Conservation (phyloP, 2,329 filamentous ascomycete genomes). For the Colletotrichum tropicicola region DNA sequence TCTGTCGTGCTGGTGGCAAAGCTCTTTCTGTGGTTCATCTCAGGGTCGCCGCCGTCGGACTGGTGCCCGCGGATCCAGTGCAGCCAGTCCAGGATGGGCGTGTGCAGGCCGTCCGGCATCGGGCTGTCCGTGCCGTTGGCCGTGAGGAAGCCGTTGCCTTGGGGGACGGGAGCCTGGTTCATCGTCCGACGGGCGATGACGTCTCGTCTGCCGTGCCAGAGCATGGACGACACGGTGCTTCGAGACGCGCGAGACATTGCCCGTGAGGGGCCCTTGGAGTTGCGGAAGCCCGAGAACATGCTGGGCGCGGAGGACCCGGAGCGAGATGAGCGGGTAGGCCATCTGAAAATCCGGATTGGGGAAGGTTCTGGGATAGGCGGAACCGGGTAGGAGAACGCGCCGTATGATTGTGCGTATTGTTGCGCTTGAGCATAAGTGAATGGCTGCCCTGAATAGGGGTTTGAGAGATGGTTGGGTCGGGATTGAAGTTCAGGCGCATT, state of each 20-base stretch:
- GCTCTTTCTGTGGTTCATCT: conserved; percentile 25
- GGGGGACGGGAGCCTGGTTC: not conserved
- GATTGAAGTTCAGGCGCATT: not conserved
- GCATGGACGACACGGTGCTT: conserved; percentile 25
- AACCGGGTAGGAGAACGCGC: not conserved
- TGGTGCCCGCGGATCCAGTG: conserved; percentile 22
- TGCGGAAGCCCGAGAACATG: not conserved
- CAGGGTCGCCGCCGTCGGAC: conserved; percentile 4
- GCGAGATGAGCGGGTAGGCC: conserved; percentile 26
- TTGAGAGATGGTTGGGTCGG: not conserved
- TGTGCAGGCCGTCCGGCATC: not conserved
- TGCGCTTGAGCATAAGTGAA: conserved; percentile 27
- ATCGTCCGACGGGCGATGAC: conserved; percentile 13
- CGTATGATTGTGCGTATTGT: conserved; percentile 25
- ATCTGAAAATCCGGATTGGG: conserved; percentile 27
- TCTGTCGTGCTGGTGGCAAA: conserved; percentile 4
- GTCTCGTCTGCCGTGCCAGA: conserved; percentile 24
- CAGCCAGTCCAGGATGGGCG: conserved; percentile 22
- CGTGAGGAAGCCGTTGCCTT: not conserved
- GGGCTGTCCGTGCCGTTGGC: not conserved
- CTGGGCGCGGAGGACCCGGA: conserved; percentile 5
- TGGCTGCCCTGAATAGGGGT: conserved; percentile 1
- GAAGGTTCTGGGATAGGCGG: conserved; percentile 17
- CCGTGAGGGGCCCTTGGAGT: not conserved
- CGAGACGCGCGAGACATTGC: conserved; percentile 5